A percentile compares a stretch with the other conserved stretches of the same genome.
Conservation (phyloP, 768 basidiomycete genomes). For the Suillus tomentosus region DNA sequence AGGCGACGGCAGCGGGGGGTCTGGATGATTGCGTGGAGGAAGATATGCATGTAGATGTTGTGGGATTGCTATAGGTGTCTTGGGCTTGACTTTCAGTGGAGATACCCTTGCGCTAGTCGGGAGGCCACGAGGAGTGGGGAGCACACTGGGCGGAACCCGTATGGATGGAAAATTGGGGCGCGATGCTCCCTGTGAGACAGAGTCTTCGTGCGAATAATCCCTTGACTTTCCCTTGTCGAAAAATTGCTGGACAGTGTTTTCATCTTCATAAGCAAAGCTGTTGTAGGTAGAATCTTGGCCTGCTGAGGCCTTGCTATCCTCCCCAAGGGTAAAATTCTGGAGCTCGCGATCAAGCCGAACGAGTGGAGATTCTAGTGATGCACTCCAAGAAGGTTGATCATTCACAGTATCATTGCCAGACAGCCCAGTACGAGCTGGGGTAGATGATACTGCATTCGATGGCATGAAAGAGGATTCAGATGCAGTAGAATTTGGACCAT, state of each 20-base stretch:
- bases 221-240: slow-evolving; percentile 50
- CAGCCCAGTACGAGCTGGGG: slow-evolving; percentile 54
- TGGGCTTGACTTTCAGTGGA: slow-evolving; percentile 56
- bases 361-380: slow-evolving; percentile 74
- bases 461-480: slow-evolving; percentile 79
- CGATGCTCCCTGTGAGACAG: slow-evolving; percentile 51
- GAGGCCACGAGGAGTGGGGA: slow-evolving; percentile 41
- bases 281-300: slow-evolving; percentile 25
- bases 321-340: slow-evolving; percentile 47
- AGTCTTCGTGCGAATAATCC: slow-evolving; percentile 35
- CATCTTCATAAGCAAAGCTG: slow-evolving; percentile 35
- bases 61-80: slow-evolving; percentile 53
- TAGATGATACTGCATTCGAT: slow-evolving; percentile 73
- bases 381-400: slow-evolving; percentile 68
- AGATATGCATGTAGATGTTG: slow-evolving; percentile 65
- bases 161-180: slow-evolving; percentile 50
- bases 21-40: slow-evolving; percentile 65
- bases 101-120: slow-evolving; percentile 39
- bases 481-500: slow-evolving; percentile 47
- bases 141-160: slow-evolving; percentile 23
- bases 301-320: slow-evolving; percentile 38
- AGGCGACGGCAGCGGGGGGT: slow-evolving; percentile 49
- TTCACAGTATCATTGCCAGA: slow-evolving; percentile 42
- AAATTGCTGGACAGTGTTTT: slow-evolving; percentile 28
- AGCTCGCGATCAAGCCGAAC: slow-evolving; percentile 66